These are phyloP conservation scores for Pterocarpus macrocarpus DNA, from an alignment of 306 rosid genomes.

Conservation along the genomic window DNA sequence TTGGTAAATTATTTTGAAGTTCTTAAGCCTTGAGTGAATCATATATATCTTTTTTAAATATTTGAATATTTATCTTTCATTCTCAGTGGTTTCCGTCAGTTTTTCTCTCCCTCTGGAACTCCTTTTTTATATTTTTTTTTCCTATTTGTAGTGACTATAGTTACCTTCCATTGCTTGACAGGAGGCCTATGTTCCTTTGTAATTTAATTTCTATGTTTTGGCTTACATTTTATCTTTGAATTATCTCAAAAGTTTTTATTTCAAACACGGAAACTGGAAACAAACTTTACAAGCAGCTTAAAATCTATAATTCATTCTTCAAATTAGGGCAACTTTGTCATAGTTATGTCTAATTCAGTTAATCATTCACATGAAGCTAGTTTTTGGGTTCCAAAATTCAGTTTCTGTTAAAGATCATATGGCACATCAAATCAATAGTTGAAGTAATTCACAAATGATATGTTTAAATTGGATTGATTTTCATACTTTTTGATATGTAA, in stretches of 20 bases:
- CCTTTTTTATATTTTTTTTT: not conserved
- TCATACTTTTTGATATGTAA: not conserved
- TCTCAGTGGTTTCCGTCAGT: conserved; percentile 5
- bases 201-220: not conserved
- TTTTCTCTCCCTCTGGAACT: not conserved
- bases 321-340: not conserved
- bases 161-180: not conserved
- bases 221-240: not conserved
- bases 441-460: not conserved
- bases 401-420: not conserved
- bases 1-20: conserved; percentile 23
- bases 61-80: conserved; percentile 5
- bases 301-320: not conserved
- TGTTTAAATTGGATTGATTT: conserved; percentile 15
- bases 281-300: too few species aligned
- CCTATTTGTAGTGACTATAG: not conserved
- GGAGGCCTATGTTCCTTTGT: not conserved
- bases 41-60: conserved; percentile 1
- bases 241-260: not conserved
- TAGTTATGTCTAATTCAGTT: not conserved
- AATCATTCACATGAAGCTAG: not conserved
- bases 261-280: too few species aligned
- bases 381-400: not conserved
- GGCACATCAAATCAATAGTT: not conserved
- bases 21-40: conserved; percentile 26